phyloP scores from a whole-genome alignment of 2,329 filamentous ascomycete species.

The Penicillium sp. region DNA sequence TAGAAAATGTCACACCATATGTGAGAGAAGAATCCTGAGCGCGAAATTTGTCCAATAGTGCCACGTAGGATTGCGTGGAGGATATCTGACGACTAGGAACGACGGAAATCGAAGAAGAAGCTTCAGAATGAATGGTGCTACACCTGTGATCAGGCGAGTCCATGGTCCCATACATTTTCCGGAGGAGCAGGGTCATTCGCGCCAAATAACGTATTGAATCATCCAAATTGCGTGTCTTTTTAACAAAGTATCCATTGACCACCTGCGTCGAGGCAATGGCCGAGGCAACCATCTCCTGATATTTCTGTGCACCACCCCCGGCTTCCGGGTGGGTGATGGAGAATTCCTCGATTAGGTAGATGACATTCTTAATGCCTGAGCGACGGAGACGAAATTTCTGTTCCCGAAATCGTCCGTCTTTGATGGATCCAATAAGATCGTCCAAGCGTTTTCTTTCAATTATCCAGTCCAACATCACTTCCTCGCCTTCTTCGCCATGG shows the following conservation, averaged over 20 bases:
- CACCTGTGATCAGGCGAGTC: conserved; percentile 3
- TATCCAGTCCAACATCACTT: conserved; percentile 77
- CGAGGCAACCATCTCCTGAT: conserved; percentile 68
- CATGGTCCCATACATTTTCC: conserved; percentile 56
- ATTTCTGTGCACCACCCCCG: conserved; percentile 48
- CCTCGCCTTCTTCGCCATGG: conserved; percentile 59
- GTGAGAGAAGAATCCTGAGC: conserved; percentile 47
- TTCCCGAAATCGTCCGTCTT: conserved; percentile 79
- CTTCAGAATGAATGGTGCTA: conserved; percentile 41
- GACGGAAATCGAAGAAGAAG: conserved; percentile 41
- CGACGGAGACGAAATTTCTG: conserved; percentile 78
- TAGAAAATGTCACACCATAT: conserved; percentile 68
- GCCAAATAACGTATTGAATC: conserved; percentile 76
- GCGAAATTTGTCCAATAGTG: conserved; percentile 61
- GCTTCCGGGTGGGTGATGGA: conserved; percentile 56
- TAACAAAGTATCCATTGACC: conserved; percentile 76
- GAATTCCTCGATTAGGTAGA: conserved; percentile 78
- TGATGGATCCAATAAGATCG: conserved; percentile 77
- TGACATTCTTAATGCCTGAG: conserved; percentile 72
- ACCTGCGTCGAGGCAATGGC: conserved; percentile 77
- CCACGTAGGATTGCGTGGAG: conserved; percentile 67
- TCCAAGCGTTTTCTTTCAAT: conserved; percentile 79
- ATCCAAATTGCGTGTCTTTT: conserved; percentile 72
- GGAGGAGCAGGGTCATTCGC: conserved; percentile 69
- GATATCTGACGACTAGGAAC: conserved; percentile 63